Conservation (phyloP, 768 basidiomycete species). For the Hortiboletus campestris region DNA sequence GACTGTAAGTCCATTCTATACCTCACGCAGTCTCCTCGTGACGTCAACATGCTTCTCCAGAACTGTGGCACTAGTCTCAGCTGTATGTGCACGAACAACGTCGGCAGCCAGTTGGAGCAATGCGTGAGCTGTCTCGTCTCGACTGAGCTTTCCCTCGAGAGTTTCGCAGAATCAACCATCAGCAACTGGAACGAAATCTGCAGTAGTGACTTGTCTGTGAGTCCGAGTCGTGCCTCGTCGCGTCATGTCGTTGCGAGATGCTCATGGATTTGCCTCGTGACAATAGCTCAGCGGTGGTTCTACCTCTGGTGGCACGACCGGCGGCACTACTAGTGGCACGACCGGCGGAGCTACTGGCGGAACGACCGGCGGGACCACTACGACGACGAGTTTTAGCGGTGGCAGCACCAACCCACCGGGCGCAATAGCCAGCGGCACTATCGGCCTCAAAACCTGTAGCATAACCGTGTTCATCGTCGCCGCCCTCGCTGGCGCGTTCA, state of each 20-base stretch:
- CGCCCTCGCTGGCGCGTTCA: slow-evolving; percentile 9
- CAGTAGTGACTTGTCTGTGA: slow-evolving; percentile 15
- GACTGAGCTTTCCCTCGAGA: not conserved
- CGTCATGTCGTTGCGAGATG: no score
- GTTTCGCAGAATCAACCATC: slow-evolving; percentile 8
- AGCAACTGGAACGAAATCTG: slow-evolving; percentile 18
- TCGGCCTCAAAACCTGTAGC: slow-evolving; percentile 4
- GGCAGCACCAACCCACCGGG: not conserved
- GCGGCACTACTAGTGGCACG: not conserved
- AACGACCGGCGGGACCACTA: not conserved
- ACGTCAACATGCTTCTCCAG: not conserved
- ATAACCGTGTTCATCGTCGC: slow-evolving; percentile 1
- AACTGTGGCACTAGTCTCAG: slow-evolving; percentile 1
- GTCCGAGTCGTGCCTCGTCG: not conserved
- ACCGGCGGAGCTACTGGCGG: not conserved
- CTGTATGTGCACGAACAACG: slow-evolving; percentile 13
- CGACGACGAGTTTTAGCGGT: not conserved
- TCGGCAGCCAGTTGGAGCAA: slow-evolving; percentile 12
- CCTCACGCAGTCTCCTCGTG: not conserved
- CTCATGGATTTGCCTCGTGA: not conserved
- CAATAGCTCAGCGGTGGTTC: slow-evolving; percentile 14
- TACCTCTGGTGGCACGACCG: not conserved
- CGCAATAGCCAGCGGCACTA: not conserved
- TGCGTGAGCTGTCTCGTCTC: slow-evolving; percentile 23
- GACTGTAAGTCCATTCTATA: slow-evolving; percentile 8